Conservation (phyloP, 768 basidiomycete genomes). For the Lactifluus piperatus region DNA sequence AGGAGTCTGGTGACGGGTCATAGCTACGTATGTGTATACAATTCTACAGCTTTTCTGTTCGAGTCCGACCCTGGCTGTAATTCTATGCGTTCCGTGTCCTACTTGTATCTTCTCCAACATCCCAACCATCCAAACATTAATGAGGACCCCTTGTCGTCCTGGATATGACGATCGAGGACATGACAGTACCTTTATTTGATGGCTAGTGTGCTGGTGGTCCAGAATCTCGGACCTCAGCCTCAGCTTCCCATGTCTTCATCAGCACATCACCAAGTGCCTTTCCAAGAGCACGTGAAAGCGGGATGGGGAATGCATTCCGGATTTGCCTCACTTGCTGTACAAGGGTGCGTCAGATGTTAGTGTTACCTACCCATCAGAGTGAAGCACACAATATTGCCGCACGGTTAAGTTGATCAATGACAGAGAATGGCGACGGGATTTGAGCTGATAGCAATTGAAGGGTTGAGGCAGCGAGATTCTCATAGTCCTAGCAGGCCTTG, state of each 20-base stretch:
- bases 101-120: too few species aligned
- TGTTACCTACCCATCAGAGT: neutral
- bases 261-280: conserved; percentile 37
- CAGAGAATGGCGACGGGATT: too few species aligned
- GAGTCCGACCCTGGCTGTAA: neutral
- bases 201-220: conserved; percentile 6
- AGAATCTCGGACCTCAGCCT: neutral
- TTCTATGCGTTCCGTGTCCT: too few species aligned
- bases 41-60: neutral
- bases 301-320: conserved; percentile 72
- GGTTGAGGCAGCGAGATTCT: too few species aligned
- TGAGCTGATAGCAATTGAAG: too few species aligned
- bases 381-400: too few species aligned
- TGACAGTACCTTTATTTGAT: too few species aligned
- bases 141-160: too few species aligned
- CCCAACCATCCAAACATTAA: too few species aligned
- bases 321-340: conserved; percentile 68
- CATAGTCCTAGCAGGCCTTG: too few species aligned
- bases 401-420: too few species aligned
- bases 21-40: conserved; percentile 1
- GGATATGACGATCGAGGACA: too few species aligned
- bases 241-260: conserved; percentile 24
- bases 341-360: neutral
- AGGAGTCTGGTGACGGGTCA: neutral
- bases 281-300: conserved; percentile 56